These are phyloP conservation scores for Lachancea fermentati DNA, from an alignment of 805 yeast species.

Conservation along the genomic window DNA sequence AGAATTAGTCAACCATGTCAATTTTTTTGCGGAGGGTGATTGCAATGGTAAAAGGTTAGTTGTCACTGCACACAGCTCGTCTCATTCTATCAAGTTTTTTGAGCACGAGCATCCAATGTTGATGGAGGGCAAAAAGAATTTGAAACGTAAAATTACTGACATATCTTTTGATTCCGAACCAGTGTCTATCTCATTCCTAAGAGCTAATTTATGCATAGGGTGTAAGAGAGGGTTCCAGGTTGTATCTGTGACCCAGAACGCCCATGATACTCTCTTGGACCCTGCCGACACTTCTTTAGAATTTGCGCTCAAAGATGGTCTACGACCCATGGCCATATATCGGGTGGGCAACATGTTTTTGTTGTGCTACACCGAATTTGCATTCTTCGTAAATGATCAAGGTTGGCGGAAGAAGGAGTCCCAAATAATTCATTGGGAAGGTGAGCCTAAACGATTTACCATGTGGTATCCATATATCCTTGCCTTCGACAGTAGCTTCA, in stretches of 20 bases:
- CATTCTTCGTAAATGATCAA: constrained; percentile 87
- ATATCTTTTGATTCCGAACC: constrained; percentile 84
- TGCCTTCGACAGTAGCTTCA: constrained; percentile 84
- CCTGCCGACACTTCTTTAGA: constrained; percentile 98
- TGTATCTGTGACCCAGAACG: constrained; percentile 76
- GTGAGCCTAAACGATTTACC: constrained; percentile 87
- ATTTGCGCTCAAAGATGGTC: constrained; percentile 65
- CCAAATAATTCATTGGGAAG: constrained; percentile 96
- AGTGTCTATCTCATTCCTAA: constrained; percentile 82
- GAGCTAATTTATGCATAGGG: constrained; percentile 86
- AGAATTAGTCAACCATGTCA: constrained; percentile 80
- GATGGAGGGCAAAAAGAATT: constrained; percentile 55
- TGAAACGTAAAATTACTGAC: constrained; percentile 65
- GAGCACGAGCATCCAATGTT: constrained; percentile 79
- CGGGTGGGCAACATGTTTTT: constrained; percentile 84
- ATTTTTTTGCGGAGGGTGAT: constrained; percentile 87
- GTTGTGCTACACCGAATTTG: constrained; percentile 85
- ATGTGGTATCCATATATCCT: constrained; percentile 89
- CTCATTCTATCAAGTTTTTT: constrained; percentile 76
- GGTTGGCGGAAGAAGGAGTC: constrained; percentile 96
- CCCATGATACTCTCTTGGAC: constrained; percentile 83
- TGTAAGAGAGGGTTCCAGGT: constrained; percentile 96
- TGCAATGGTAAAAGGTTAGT: constrained; percentile 85
- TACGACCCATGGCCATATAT: constrained; percentile 88
- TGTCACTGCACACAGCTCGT: constrained; percentile 80